These are phyloP conservation scores for Clavariopsis aquatica DNA, from an alignment of 495 filamentous ascomycete genomes.

Conservation along the genomic window DNA sequence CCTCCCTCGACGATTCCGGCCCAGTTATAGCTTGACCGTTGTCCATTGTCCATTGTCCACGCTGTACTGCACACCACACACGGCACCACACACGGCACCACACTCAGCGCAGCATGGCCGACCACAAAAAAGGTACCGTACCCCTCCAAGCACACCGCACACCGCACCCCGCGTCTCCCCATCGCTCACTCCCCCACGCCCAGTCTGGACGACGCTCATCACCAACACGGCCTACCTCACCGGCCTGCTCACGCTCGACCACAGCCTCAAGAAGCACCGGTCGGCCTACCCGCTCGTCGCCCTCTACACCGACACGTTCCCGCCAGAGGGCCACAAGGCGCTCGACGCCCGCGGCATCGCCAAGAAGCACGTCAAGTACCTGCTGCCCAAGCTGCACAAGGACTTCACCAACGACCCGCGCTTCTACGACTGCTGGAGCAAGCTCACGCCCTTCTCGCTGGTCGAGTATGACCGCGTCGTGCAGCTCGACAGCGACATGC, in stretches of 20 bases:
- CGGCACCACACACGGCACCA: neutral
- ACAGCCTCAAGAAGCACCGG: constrained; percentile 59
- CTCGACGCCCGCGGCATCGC: constrained; percentile 65
- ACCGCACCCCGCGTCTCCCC: no score
- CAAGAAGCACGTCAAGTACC: constrained; percentile 61
- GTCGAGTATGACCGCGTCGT: constrained; percentile 71
- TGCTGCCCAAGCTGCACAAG: constrained; percentile 59
- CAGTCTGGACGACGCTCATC: constrained; percentile 78
- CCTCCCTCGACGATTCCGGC: no score
- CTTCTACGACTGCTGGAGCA: constrained; percentile 84
- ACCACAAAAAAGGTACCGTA: constrained; percentile 39
- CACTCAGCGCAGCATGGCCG: neutral
- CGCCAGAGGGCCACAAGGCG: constrained; percentile 60
- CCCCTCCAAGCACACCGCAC: no score
- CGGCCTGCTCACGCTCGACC: constrained; percentile 71
- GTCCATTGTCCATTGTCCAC: no score
- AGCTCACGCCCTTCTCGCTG: constrained; percentile 74
- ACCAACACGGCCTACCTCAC: constrained; percentile 74
- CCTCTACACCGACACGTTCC: constrained; percentile 73
- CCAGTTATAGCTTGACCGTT: no score
- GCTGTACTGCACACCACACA: no score
- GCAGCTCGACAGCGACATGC: constrained; percentile 83
- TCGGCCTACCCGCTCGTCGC: constrained; percentile 73
- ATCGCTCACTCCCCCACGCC: no score
- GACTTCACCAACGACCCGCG: constrained; percentile 66